Conservation (phyloP, 176 grass and related monocot genomes). For the Eleusine indica region DNA sequence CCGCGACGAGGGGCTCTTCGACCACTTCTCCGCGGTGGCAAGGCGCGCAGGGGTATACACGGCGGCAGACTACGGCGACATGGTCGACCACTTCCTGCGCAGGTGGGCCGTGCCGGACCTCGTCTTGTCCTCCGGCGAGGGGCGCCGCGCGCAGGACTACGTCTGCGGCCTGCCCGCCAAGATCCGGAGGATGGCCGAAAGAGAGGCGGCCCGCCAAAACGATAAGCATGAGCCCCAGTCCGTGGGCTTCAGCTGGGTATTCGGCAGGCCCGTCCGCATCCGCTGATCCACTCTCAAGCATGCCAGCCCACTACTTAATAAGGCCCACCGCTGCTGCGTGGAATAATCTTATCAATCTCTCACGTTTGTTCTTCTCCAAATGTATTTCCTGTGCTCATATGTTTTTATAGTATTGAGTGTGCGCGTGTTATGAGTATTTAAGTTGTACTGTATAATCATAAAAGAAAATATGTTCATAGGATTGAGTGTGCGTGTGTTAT, state of each 20-base stretch:
- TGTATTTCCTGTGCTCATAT: no score
- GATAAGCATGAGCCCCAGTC: background rate
- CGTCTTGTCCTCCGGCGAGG: constrained; percentile 19
- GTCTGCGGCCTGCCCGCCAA: constrained; percentile 36
- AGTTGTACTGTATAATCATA: no score
- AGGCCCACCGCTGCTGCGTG: no score
- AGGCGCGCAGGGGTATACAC: constrained; percentile 39
- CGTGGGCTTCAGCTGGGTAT: constrained; percentile 40
- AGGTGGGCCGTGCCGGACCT: constrained; percentile 37
- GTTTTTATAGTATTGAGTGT: no score
- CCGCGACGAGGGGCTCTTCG: constrained; percentile 22
- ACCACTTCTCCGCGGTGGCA: constrained; percentile 30
- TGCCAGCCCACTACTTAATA: no score
- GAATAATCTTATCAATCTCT: no score
- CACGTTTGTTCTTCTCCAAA: no score
- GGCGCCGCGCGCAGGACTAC: constrained; percentile 43
- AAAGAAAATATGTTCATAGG: no score
- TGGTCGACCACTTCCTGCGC: constrained; percentile 35
- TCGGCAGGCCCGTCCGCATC: constrained; percentile 29
- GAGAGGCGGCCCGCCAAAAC: background rate
- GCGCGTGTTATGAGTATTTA: no score
- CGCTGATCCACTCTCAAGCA: background rate
- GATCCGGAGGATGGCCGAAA: constrained; percentile 28
- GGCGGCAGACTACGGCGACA: constrained; percentile 38
- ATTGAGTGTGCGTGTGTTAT: no score